These are phyloP conservation scores for Cucumis cinereus DNA, from an alignment of 306 rosid genomes.

Conservation along the genomic window DNA sequence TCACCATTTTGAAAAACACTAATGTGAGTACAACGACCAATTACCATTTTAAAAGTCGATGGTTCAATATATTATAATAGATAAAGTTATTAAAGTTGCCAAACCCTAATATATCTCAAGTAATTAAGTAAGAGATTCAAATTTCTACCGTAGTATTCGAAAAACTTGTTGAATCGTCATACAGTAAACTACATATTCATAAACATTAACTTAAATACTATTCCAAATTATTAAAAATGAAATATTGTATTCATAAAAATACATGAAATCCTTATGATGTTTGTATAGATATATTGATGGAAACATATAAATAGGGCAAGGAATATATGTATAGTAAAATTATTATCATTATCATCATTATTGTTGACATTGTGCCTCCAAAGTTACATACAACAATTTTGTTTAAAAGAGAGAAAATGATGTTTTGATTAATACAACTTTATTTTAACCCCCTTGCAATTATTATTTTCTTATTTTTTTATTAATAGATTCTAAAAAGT, in stretches of 20 bases:
- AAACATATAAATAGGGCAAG: background rate
- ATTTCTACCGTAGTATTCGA: too few species aligned
- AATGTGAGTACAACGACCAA: too few species aligned
- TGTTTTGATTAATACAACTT: background rate
- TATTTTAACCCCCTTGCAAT: background rate
- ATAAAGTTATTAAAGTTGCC: too few species aligned
- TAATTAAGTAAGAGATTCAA: too few species aligned
- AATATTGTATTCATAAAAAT: background rate
- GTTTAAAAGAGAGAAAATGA: background rate
- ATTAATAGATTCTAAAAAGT: background rate
- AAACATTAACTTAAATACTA: background rate
- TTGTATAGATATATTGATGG: background rate
- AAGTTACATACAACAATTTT: background rate
- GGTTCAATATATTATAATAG: too few species aligned
- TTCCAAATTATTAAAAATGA: background rate
- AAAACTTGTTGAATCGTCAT: too few species aligned
- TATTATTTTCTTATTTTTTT: background rate
- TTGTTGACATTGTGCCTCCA: background rate
- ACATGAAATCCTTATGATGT: background rate
- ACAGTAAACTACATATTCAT: too few species aligned
- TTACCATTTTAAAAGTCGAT: too few species aligned
- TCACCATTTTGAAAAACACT: too few species aligned
- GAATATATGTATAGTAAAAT: background rate
- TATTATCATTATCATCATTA: background rate
- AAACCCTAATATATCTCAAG: too few species aligned